Evolutionary conservation across 306 rosid species (phyloP), one percentile per base, ranked within the genome.

Genomic region (Canavalia ensiformis): DNA sequence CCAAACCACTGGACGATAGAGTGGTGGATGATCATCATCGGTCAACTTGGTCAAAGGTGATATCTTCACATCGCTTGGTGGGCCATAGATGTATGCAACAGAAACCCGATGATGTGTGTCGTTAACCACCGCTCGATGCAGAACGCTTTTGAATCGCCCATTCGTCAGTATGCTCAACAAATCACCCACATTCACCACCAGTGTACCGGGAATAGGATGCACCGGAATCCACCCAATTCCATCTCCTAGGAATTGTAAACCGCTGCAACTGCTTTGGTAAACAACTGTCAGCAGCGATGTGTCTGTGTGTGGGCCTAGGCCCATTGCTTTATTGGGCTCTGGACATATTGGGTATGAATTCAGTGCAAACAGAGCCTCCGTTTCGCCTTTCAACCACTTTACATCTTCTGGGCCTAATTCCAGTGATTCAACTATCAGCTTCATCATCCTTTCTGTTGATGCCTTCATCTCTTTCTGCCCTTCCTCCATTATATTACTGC

Each of bases 281-380:
- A 89, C 51, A 39, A 89, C 31, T 37, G 96, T 91, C 52, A 89
- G 68, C 28, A 89, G 0, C 2, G 93, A 87, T 6, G 93, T 78
- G 86, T 89, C 93, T 0, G 89, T 86, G 34, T 88, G 93, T 37
- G 90, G 83, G 33, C 88, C 89, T 30, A 91, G 8, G 77, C 96
- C 96, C 84, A 89, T 81, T 49, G 85, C 90, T 13, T 34, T 79
- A 11, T 28, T 10, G 0, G 92, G 92, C 42, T 89, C 87, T 0
- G 90, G 93, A 77, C 93, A 89, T 0, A 68, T 29, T 4, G 92
- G 96, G 74, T 88, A 88, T 6, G 90, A 89, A 84, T 89, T 86
- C 46, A 91, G 35, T 4, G 84, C 86, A 12, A 90, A 75, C 1
- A 84, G 1, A 54, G 4, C 58, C 13, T 49, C 45, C 0, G 3